phyloP scores from a whole-genome alignment of 805 yeast genomes.

The Candida nanaspora region DNA sequence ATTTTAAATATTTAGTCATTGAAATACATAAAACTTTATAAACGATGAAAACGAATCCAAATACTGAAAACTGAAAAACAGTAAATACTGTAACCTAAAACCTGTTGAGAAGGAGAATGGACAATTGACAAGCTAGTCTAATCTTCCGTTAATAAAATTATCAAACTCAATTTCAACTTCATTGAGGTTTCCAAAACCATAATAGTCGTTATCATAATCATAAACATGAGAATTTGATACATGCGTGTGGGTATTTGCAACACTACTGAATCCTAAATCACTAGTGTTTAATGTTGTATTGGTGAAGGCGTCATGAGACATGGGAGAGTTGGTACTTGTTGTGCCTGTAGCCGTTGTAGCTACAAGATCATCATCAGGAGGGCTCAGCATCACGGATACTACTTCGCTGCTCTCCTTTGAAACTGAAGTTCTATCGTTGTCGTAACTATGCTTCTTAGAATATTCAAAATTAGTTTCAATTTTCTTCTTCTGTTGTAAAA shows the following conservation, averaged over 20 bases:
- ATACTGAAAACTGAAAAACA: too few relatives aligned
- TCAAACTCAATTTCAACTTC: constrained; percentile 23
- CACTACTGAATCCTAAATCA: not conserved
- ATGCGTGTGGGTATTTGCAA: not conserved
- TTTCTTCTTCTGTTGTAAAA: not conserved
- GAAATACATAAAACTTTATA: too few relatives aligned
- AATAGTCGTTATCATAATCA: constrained; percentile 1
- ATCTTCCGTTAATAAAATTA: constrained; percentile 19
- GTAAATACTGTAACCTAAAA: too few relatives aligned
- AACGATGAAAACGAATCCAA: too few relatives aligned
- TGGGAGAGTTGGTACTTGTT: not conserved
- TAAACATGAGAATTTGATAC: not conserved
- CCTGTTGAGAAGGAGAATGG: too few relatives aligned
- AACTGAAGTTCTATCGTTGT: not conserved
- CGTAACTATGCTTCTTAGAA: not conserved
- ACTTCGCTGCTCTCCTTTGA: too few relatives aligned
- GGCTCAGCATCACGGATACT: not conserved
- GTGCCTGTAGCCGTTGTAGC: not conserved
- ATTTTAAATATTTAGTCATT: too few relatives aligned
- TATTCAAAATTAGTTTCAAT: not conserved
- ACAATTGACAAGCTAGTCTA: too few relatives aligned
- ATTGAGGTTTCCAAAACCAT: constrained; percentile 2
- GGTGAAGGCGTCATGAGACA: not conserved
- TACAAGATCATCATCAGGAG: not conserved
- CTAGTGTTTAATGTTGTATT: not conserved